Evolutionary conservation across 441 rosid species (phyloP), one percentile per base, ranked within the genome.

Genomic region (Bocquillonia castaneifolia): DNA sequence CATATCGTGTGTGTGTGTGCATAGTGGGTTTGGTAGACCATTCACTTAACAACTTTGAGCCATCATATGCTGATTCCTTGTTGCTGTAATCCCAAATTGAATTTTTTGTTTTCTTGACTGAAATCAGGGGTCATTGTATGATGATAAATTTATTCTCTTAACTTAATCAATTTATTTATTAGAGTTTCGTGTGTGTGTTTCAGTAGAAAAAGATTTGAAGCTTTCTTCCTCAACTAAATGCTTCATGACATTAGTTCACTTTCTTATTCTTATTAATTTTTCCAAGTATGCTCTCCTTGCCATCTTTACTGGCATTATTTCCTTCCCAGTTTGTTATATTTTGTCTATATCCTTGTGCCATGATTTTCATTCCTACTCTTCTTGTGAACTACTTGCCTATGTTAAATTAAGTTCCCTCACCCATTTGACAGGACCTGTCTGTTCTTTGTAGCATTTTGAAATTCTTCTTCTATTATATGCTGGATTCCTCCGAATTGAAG

Each of bases 401-500:
- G 58, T 50, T 64, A 13, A 10, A 2, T 34, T 10, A 34, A 20
- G 55, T 31, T 48, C 15, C 22, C 6, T 22, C 40, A 29, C 45
- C 58, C 51, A 50, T 50, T 3, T 51, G 47, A 32, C 31, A 10
- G 57, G 32, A 20, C n/a, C 8, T 23, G 32, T 34, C 6, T 3
- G 26, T 62, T 15, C 13, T n/a, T 26, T 28, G 3, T 45, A 51
- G 8, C 34, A 17, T 6, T 34, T 60, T 20, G 25, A 50, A 50
- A 14, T 22, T 12, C 32, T 31, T 18, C 17, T 51, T 50, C 37
- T 39, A 22, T 17, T 34, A 0, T 13, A 5, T 64, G 23, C 0
- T 64, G 57, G 31, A 15, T 64, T n/a, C n/a, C 36, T 64, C 15
- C 28, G 26, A 45, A n/a, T 36, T 51, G 29, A 50, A 50, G n/a